These are phyloP conservation scores for Gossypium longicalyx DNA, from an alignment of 345 rosid species.

Conservation along the genomic window DNA sequence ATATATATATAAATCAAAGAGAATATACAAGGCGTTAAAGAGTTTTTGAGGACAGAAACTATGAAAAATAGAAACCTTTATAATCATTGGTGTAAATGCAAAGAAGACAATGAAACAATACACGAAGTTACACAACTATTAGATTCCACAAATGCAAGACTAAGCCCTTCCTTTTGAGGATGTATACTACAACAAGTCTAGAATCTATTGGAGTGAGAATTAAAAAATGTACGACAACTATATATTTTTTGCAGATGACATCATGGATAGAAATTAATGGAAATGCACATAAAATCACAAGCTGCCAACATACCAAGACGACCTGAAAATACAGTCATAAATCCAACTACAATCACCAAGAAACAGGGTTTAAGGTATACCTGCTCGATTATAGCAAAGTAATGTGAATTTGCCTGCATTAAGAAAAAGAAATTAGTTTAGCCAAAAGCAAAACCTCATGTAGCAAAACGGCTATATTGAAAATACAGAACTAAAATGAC, in stretches of 20 bases:
- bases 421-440: conserved; percentile 18
- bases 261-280: neutral
- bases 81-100: neutral
- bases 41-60: neutral
- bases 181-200: too few relatives aligned
- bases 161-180: neutral
- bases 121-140: neutral
- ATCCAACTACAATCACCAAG: conserved; percentile 8
- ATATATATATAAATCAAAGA: conserved; percentile 9
- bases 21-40: conserved; percentile 9
- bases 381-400: conserved; percentile 93
- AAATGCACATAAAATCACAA: neutral
- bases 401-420: conserved; percentile 97
- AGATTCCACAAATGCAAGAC: neutral
- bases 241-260: neutral
- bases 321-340: neutral
- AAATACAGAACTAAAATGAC: neutral
- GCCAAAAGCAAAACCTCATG: neutral
- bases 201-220: neutral
- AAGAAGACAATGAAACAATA: neutral
- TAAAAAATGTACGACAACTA: neutral
- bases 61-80: neutral
- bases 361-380: conserved; percentile 26
- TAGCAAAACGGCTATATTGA: neutral
- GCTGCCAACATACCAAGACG: neutral